phyloP scores from a whole-genome alignment of 2,329 filamentous ascomycete species.

The Rutstroemia sydowiana region DNA sequence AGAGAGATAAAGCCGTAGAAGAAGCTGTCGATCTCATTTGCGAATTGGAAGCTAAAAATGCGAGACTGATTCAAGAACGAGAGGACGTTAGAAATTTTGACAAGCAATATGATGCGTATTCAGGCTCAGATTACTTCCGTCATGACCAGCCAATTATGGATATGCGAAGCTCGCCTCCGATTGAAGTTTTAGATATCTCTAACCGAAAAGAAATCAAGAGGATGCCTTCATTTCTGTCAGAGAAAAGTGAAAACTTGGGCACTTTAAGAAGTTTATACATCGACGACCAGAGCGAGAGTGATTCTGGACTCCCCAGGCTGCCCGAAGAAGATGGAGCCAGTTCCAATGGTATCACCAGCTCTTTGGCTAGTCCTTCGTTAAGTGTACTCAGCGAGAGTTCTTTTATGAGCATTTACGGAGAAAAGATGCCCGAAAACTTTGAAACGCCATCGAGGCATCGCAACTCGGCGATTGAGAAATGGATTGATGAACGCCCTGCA shows the following conservation, averaged over 20 bases:
- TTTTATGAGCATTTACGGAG: slow-evolving; percentile 57
- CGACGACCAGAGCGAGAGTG: slow-evolving; percentile 34
- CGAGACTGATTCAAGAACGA: slow-evolving; percentile 46
- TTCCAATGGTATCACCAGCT: slow-evolving; percentile 41
- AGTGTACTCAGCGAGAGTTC: slow-evolving; percentile 63
- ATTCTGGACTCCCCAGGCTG: slow-evolving; percentile 43
- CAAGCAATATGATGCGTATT: slow-evolving; percentile 20
- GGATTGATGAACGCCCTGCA: slow-evolving; percentile 26
- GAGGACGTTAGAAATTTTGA: slow-evolving; percentile 47
- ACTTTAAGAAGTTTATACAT: slow-evolving; percentile 52
- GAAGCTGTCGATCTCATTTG: slow-evolving; percentile 67
- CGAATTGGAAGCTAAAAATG: slow-evolving; percentile 52
- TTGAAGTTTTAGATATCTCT: slow-evolving; percentile 4
- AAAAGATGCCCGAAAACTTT: slow-evolving; percentile 28
- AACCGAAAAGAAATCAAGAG: slow-evolving; percentile 35
- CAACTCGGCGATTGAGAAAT: slow-evolving; percentile 25
- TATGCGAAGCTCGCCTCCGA: slow-evolving; percentile 23
- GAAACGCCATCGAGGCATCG: slow-evolving; percentile 16
- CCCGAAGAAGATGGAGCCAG: slow-evolving; percentile 34
- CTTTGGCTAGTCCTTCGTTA: slow-evolving; percentile 52
- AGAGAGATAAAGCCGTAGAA: slow-evolving; percentile 61
- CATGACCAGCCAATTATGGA: slow-evolving; percentile 13
- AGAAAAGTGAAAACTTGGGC: slow-evolving; percentile 50
- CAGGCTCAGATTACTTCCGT: slow-evolving; percentile 14
- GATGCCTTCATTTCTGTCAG: slow-evolving; percentile 60